phyloP scores from a whole-genome alignment of 768 basidiomycete genomes.

The Termitomyces sp. region DNA sequence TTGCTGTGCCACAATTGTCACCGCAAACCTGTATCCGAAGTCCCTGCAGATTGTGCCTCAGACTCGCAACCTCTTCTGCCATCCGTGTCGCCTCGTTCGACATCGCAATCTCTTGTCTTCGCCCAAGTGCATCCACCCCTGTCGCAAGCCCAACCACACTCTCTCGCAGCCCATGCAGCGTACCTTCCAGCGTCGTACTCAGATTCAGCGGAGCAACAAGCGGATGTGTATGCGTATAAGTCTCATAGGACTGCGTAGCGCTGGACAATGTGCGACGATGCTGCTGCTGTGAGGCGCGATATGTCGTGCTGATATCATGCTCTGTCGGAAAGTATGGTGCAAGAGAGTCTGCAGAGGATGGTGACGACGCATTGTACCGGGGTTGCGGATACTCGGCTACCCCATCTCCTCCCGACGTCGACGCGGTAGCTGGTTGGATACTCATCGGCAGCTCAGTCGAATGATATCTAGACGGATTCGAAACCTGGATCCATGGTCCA shows the following conservation, averaged over 20 bases:
- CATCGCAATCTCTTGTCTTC: constrained; percentile 59
- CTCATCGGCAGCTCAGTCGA: constrained; percentile 19
- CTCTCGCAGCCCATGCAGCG: constrained; percentile 51
- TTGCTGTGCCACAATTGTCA: not conserved
- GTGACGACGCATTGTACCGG: not conserved
- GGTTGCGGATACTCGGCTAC: not conserved
- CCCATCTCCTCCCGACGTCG: constrained; percentile 19
- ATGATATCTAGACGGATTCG: not conserved
- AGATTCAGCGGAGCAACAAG: constrained; percentile 58
- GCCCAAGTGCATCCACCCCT: constrained; percentile 54
- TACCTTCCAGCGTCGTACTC: constrained; percentile 56
- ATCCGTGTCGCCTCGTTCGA: constrained; percentile 67
- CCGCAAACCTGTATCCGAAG: constrained; percentile 68
- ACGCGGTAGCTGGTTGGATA: constrained; percentile 17
- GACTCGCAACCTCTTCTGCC: constrained; percentile 66
- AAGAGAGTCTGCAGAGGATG: constrained; percentile 7
- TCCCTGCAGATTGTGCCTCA: constrained; percentile 68
- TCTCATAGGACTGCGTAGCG: constrained; percentile 1
- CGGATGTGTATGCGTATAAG: constrained; percentile 5
- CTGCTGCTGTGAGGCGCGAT: not conserved
- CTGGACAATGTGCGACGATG: not conserved
- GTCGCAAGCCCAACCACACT: constrained; percentile 55
- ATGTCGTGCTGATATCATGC: constrained; percentile 5
- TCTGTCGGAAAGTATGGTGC: constrained; percentile 16
- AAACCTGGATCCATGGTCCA: constrained; percentile 39